phyloP scores from a whole-genome alignment of 257 asterid genomes.

The Plantago elongata region DNA sequence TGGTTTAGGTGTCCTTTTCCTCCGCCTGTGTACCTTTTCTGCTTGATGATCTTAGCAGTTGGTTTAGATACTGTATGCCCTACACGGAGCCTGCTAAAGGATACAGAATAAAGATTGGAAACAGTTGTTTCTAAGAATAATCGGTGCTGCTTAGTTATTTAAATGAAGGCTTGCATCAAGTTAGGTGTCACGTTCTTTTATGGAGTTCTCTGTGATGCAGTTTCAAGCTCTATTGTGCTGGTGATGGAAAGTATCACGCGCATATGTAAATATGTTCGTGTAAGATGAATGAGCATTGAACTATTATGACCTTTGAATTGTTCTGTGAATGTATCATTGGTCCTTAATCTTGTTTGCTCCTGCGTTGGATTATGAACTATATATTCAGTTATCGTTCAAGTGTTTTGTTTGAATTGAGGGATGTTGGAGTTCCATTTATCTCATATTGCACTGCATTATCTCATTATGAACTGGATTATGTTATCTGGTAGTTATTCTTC shows the following conservation, averaged over 20 bases:
- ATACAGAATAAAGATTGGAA: constrained; percentile 3
- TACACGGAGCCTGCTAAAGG: constrained; percentile 19
- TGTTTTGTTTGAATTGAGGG: no score
- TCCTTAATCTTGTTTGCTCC: no score
- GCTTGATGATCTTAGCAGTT: constrained; percentile 25
- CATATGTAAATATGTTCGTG: constrained; percentile 36
- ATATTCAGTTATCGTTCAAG: no score
- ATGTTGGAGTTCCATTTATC: no score
- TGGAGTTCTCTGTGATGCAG: constrained; percentile 27
- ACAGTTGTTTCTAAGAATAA: constrained; percentile 19
- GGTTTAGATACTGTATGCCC: constrained; percentile 20
- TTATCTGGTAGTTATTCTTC: no score
- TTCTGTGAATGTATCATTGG: neutral
- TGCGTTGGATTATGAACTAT: no score
- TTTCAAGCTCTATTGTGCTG: constrained; percentile 25
- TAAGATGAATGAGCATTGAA: constrained; percentile 31
- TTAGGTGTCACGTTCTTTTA: constrained; percentile 34
- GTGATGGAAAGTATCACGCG: constrained; percentile 45
- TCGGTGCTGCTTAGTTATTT: constrained; percentile 32
- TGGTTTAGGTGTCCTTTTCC: constrained; percentile 24
- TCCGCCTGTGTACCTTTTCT: constrained; percentile 20
- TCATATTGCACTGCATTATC: no score
- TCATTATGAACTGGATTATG: no score
- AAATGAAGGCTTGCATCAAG: constrained; percentile 33
- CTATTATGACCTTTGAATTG: constrained; percentile 14